Evolutionary conservation across 1,284 basidiomycete genomes (phyloP).

Genomic region (Cryptococcus sp.): DNA sequence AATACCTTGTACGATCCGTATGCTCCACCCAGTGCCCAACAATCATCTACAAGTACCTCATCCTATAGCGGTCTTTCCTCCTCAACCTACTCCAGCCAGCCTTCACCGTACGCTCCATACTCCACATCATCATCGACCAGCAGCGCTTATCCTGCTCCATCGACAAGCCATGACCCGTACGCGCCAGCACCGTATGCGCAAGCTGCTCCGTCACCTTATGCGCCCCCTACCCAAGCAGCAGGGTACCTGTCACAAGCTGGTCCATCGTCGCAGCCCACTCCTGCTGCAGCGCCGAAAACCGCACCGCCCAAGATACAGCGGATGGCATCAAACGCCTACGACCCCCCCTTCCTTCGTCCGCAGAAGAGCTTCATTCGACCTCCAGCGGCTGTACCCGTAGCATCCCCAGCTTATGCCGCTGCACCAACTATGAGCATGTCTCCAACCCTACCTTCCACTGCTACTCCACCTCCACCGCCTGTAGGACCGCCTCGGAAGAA

Average conservation of each 20-base stretch:
- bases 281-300: conserved; percentile 20
- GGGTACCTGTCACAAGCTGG: background rate
- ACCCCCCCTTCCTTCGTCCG: conserved; percentile 45
- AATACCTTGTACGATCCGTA: conserved; percentile 24
- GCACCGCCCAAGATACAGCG: conserved; percentile 34
- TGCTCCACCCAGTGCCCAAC: conserved; percentile 20
- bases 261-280: background rate
- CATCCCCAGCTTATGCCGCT: conserved; percentile 14
- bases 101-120: conserved; percentile 12
- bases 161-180: conserved; percentile 24
- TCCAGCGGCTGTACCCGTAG: conserved; percentile 16
- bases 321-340: conserved; percentile 48
- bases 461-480: conserved; percentile 10
- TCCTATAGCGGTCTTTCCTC: conserved; percentile 8
- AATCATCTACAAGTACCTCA: conserved; percentile 12
- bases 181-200: conserved; percentile 27
- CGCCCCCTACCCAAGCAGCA: conserved; percentile 17
- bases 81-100: conserved; percentile 2
- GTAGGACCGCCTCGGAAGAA: conserved; percentile 10
- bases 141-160: background rate
- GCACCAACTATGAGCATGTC: conserved; percentile 17
- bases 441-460: conserved; percentile 9
- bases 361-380: conserved; percentile 42
- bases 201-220: conserved; percentile 23
- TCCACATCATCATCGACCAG: conserved; percentile 1